Conservation (phyloP, 164 flowering plant species). For the Litsea cubeba region DNA sequence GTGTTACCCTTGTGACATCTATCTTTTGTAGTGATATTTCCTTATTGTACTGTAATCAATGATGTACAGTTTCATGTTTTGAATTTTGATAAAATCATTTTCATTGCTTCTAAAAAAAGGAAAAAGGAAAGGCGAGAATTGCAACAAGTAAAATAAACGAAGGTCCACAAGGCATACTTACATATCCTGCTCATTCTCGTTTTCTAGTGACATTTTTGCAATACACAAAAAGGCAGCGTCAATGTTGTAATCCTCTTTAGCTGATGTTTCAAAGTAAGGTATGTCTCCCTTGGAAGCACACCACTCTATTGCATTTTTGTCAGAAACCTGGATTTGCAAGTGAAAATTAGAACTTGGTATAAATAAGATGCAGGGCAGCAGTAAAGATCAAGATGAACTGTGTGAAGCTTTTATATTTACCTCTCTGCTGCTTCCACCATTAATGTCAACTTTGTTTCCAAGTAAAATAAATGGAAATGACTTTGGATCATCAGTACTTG, state of each 20-base stretch:
- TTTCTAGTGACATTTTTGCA: constrained; percentile 75
- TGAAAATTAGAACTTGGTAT: not conserved
- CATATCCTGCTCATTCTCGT: constrained; percentile 81
- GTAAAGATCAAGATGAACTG: not conserved
- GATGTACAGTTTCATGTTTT: no score
- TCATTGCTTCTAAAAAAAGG: no score
- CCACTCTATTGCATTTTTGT: constrained; percentile 93
- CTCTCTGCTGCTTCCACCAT: constrained; percentile 98
- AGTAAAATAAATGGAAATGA: constrained; percentile 81
- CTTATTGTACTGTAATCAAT: no score
- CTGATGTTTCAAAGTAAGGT: constrained; percentile 92
- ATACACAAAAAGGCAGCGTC: constrained; percentile 77
- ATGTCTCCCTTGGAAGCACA: constrained; percentile 83
- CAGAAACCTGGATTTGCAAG: constrained; percentile 59
- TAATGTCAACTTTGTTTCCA: constrained; percentile 89
- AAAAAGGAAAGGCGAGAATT: no score
- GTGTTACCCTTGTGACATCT: no score
- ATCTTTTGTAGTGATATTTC: no score
- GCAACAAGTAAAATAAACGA: no score
- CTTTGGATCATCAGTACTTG: constrained; percentile 70
- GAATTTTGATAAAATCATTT: no score
- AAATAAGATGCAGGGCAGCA: not conserved
- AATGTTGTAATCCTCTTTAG: constrained; percentile 85
- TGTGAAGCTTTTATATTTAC: constrained; percentile 26
- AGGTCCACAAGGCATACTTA: constrained; percentile 29